Evolutionary conservation across 495 filamentous ascomycete genomes (phyloP), one percentile per base, ranked within the genome.

Genomic region (Pyrenula massariospora): DNA sequence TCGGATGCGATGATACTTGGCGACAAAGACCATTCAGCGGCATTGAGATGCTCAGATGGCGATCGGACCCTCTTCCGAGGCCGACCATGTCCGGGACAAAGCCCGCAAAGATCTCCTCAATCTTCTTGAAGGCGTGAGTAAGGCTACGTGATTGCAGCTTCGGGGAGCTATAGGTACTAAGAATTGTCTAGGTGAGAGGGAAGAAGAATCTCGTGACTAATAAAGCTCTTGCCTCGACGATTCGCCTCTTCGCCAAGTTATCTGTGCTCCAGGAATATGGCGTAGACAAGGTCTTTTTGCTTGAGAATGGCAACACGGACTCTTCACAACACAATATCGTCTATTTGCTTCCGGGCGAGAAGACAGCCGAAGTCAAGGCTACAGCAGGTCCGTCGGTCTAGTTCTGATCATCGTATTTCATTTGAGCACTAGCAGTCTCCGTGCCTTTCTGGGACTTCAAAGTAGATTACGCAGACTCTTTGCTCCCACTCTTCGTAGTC

Each of bases 191-290:
- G 93, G 87, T 96, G 58, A 85, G 89, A 66, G 94, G 94, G 57
- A 97, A 96, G 83, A 99, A 99, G 77, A 95, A 96, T 71, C 78
- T 99, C 59, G 86, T 97, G 55, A 85, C 97, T 64, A 91, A 96
- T 67, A 86, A 88, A 69, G 80, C 84, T 63, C 79, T 99, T 62
- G 90, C 91, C 60, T 91, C 91, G 42, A 87, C 90, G 31, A 79
- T 99, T 53, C 88, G 89, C 52, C 78, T 94, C 56, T 85, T 97
- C 65, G 87, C 94, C 73, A 96, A 96, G 67, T 93, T 95, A 65
- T 95, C 94, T 12, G 80, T 82, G 50, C 79, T 89, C 21, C 85
- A 89, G 58, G 92, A 99, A 62, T 95, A 97, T 75, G 94, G 94
- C 15, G 90, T 97, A 63, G 91, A 97, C 69, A 93, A 90, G 61